Conservation (phyloP, 2,329 filamentous ascomycete genomes). For the Helicocarpus griseus region DNA sequence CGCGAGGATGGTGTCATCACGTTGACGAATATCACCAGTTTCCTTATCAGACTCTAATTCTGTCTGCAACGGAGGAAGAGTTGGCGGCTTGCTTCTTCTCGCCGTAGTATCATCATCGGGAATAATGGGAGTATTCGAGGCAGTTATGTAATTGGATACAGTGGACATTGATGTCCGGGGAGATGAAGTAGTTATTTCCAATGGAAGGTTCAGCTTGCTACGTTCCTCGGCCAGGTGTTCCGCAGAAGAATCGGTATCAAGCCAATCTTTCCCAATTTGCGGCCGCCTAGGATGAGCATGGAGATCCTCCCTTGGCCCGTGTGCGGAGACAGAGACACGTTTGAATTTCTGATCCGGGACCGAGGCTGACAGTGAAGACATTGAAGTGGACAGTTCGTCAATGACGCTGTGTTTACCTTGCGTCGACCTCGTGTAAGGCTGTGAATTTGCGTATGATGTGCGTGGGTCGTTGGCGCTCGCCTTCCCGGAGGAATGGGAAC, state of each 20-base stretch:
- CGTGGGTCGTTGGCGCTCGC: background rate
- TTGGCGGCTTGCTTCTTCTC: conserved; percentile 4
- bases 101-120: conserved; percentile 20
- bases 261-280: conserved; percentile 8
- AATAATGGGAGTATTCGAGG: conserved; percentile 32
- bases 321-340: background rate
- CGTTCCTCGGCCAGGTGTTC: conserved; percentile 16
- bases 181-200: conserved; percentile 20
- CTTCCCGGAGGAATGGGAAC: background rate
- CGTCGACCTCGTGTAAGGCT: background rate
- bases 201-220: conserved; percentile 17
- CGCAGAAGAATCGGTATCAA: conserved; percentile 16
- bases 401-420: background rate
- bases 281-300: background rate
- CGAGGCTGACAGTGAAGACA: background rate
- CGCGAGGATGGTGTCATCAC: conserved; percentile 1
- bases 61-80: conserved; percentile 6
- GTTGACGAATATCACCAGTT: conserved; percentile 5
- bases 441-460: background rate
- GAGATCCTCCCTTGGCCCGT: background rate
- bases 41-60: conserved; percentile 13
- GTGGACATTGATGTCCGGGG: conserved; percentile 28
- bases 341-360: background rate
- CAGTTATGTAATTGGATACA: conserved; percentile 35
- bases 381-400: background rate